These are phyloP conservation scores for Zalaria obscura DNA, from an alignment of 2,329 filamentous ascomycete genomes.

Conservation along the genomic window DNA sequence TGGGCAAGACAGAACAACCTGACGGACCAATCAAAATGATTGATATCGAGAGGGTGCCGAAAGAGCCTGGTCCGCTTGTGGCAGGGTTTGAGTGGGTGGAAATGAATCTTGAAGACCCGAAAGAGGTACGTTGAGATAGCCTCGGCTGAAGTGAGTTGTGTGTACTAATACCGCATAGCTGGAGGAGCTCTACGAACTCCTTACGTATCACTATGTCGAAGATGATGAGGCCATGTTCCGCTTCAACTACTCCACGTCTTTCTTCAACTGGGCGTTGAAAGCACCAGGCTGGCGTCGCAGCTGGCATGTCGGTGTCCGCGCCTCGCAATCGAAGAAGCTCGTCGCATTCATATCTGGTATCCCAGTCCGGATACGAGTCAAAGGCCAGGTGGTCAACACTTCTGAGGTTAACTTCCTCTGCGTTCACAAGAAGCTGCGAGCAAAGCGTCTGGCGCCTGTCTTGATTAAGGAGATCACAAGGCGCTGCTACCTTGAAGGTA, in stretches of 20 bases:
- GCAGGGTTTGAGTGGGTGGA: conserved; percentile 90
- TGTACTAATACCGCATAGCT: conserved; percentile 32
- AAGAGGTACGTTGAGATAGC: conserved; percentile 27
- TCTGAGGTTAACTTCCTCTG: conserved; percentile 98
- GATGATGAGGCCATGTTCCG: conserved; percentile 95
- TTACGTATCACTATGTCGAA: conserved; percentile 92
- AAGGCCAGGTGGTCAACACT: conserved; percentile 58
- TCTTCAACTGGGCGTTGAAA: conserved; percentile 89
- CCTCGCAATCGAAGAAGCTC: conserved; percentile 67
- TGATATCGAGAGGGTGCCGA: conserved; percentile 63
- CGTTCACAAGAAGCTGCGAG: conserved; percentile 92
- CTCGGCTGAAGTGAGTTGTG: too few relatives aligned
- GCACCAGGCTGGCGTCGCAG: conserved; percentile 85
- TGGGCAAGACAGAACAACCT: conserved; percentile 38
- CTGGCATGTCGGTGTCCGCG: conserved; percentile 91
- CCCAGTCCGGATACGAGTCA: conserved; percentile 68
- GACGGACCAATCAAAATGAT: conserved; percentile 79
- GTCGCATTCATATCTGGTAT: conserved; percentile 95
- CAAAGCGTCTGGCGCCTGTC: conserved; percentile 81
- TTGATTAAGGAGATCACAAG: conserved; percentile 97
- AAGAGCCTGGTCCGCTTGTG: conserved; percentile 59
- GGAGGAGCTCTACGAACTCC: conserved; percentile 79
- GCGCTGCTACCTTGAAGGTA: conserved; percentile 69
- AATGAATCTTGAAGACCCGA: conserved; percentile 67
- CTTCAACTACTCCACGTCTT: conserved; percentile 84